Conservation (phyloP, 441 rosid genomes). For the Mallotus japonicus region DNA sequence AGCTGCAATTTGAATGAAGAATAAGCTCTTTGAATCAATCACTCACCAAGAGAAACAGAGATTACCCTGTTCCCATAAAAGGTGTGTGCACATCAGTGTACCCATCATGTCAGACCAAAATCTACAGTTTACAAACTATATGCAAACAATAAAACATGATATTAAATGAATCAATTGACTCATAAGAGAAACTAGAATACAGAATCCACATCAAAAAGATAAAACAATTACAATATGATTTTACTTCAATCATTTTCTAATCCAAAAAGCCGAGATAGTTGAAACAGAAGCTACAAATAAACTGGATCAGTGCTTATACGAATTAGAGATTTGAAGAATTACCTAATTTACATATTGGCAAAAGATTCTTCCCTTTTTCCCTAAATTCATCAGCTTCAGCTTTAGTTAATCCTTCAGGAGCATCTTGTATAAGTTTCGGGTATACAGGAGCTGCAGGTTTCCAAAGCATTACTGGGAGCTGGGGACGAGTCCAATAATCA, state of each 20-base stretch:
- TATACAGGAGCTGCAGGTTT: slow-evolving; percentile 96
- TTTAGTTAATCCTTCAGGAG: slow-evolving; percentile 79
- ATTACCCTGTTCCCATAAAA: background rate
- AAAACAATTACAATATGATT: background rate
- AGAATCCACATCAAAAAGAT: background rate
- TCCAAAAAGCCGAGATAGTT: background rate
- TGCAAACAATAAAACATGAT: background rate
- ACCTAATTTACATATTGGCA: slow-evolving; percentile 85
- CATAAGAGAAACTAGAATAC: slow-evolving; percentile 6
- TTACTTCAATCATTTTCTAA: background rate
- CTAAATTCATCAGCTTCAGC: slow-evolving; percentile 64
- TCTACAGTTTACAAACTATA: background rate
- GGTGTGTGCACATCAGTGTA: background rate
- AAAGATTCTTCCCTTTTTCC: slow-evolving; percentile 65
- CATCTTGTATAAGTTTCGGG: slow-evolving; percentile 86
- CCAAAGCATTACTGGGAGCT: slow-evolving; percentile 87
- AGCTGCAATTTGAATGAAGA: slow-evolving; percentile 43
- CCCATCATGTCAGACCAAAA: background rate
- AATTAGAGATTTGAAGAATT: slow-evolving; percentile 15
- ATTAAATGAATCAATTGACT: background rate
- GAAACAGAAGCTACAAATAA: slow-evolving; percentile 9
- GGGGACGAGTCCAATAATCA: slow-evolving; percentile 67
- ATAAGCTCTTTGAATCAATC: background rate
- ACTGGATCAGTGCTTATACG: background rate
- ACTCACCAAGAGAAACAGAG: background rate